Percentiles rank a stretch among this genome's conserved stretches.
Conservation (phyloP, 2,329 filamentous ascomycete genomes). For the Alternaria longipes region DNA sequence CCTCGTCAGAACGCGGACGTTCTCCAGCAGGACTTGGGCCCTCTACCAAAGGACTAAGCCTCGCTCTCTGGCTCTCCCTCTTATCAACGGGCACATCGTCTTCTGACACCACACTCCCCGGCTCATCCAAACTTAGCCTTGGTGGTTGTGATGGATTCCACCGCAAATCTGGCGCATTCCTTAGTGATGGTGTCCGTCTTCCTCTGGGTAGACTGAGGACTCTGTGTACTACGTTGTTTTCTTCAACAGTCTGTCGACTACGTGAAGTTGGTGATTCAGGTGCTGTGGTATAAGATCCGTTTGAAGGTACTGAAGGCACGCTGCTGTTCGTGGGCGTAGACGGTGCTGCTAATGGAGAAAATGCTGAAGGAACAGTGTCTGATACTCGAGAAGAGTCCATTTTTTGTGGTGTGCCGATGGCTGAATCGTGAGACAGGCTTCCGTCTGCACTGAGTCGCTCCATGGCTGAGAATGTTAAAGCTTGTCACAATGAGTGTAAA, state of each 20-base stretch:
- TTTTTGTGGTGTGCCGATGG: slow-evolving; percentile 4
- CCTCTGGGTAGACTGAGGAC: slow-evolving; percentile 3
- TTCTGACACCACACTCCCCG: neutral
- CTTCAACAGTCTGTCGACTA: neutral
- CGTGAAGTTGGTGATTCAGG: no score
- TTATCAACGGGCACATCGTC: neutral
- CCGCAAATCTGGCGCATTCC: slow-evolving; percentile 3
- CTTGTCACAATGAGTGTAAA: neutral
- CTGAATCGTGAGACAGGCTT: slow-evolving; percentile 7
- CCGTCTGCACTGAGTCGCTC: neutral
- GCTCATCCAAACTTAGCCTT: neutral
- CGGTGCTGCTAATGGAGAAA: neutral
- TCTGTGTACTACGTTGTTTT: neutral
- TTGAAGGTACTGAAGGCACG: no score
- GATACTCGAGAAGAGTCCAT: neutral
- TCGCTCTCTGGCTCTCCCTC: neutral
- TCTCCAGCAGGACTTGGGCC: neutral
- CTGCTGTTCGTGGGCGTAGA: no score
- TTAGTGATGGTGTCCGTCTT: slow-evolving; percentile 7
- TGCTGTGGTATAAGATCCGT: no score
- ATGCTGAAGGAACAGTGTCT: neutral
- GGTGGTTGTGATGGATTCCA: slow-evolving; percentile 4
- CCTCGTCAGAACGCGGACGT: neutral
- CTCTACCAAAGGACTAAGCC: neutral
- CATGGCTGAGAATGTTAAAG: neutral